phyloP scores from a whole-genome alignment of 805 yeast species.

The Cephaloascus albidus region DNA sequence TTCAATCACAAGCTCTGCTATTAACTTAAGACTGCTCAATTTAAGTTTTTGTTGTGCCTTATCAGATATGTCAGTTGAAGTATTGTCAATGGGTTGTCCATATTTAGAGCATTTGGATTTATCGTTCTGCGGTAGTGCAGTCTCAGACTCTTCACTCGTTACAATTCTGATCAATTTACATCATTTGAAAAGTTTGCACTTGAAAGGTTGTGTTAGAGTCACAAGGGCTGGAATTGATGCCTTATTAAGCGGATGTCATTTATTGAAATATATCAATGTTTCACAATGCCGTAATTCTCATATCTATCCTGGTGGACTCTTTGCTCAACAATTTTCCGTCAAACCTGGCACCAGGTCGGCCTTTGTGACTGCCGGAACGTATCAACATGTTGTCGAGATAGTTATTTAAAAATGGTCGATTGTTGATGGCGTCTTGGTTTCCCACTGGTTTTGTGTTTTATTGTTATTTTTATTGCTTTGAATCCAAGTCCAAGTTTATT shows the following conservation, averaged over 20 bases:
- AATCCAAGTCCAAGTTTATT: no score
- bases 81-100: slow-evolving; percentile 59
- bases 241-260: slow-evolving; percentile 44
- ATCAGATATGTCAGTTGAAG: slow-evolving; percentile 60
- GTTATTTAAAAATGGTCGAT: no score
- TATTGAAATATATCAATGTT: slow-evolving; percentile 44
- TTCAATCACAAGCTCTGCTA: slow-evolving; percentile 53
- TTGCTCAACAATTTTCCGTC: slow-evolving; percentile 44
- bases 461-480: no score
- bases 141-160: slow-evolving; percentile 59
- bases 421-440: no score
- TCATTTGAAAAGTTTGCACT: slow-evolving; percentile 34
- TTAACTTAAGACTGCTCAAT: slow-evolving; percentile 45
- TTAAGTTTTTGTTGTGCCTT: slow-evolving; percentile 70
- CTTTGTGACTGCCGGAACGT: slow-evolving; percentile 44
- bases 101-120: slow-evolving; percentile 42
- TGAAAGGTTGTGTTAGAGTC: slow-evolving; percentile 68
- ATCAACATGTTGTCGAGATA: slow-evolving; percentile 48
- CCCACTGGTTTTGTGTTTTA: no score
- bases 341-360: slow-evolving; percentile 47
- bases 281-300: slow-evolving; percentile 69
- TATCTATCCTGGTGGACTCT: slow-evolving; percentile 48
- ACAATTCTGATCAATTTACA: slow-evolving; percentile 49
- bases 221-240: slow-evolving; percentile 73
- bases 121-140: slow-evolving; percentile 74